Base-by-base conservation (phyloP, 108 stramenopile species). In the Discostella pseudostelligera region DNA sequence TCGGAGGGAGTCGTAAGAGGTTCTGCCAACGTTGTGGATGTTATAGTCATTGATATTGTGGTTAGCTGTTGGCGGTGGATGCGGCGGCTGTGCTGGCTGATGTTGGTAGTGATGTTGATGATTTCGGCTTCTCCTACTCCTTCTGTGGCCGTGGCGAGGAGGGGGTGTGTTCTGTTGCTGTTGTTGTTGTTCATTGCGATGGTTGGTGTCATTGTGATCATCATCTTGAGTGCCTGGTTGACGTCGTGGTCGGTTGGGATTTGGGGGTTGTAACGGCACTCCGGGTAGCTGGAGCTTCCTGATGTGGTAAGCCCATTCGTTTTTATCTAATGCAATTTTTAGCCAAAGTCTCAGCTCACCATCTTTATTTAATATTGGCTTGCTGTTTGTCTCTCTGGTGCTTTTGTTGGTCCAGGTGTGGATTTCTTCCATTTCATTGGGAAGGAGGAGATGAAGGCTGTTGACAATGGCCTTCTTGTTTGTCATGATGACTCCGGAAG, bases 381-480 rank as follows among this genome's bases (percentile, higher is more conserved):
- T 51, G 5, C 5, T 26, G 4, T 6, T 9, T 9, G 3, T 25
- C 11, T 9, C 24, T 0, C 25, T 24, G 4, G 50, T 51, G 2
- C 1, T 3, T 25, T 26, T 51, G 50, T 51, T 25, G 5, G 5
- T 51, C 0, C 0, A 2, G 0, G 4, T 0, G 21, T 10, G 13
- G 1, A 2, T 26, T 10, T 51, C 25, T 21, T 8, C 14, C 50
- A 51, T 51, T 28, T 28, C 25, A 26, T 25, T 25, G 2, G 50
- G 50, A 3, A 51, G 21, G 4, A 51, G 50, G 3, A 24, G 21
- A 2, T 51, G 50, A 3, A 51, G 50, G 25, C 24, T 25, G 36
- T 56, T 54, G 0, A 67, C 55, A 26, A 67, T 43, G 10, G 56
- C 8, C 4, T 57, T 56, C 13, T 58, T 67, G 44, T 57, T 67